phyloP scores from a whole-genome alignment of 2,329 filamentous ascomycete species.

The Aspergillus vadensis region DNA sequence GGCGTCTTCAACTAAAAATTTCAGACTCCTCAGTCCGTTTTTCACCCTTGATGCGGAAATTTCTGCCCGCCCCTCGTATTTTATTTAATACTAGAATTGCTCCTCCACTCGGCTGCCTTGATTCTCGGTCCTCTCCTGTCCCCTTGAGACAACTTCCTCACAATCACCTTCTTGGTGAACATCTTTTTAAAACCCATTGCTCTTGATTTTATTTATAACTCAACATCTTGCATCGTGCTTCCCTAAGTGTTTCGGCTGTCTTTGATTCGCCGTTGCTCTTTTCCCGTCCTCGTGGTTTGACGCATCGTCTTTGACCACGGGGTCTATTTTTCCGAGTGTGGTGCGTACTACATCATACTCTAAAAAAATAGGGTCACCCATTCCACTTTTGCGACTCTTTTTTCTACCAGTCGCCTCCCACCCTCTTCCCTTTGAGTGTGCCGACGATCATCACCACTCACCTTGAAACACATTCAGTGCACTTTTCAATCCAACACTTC shows the following conservation, averaged over 20 bases:
- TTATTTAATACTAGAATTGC: not conserved
- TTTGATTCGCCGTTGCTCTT: constrained; percentile 4
- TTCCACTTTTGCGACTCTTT: constrained; percentile 4
- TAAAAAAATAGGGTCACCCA: not conserved
- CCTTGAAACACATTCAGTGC: not conserved
- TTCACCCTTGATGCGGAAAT: constrained; percentile 21
- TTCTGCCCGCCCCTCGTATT: constrained; percentile 15
- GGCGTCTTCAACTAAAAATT: constrained; percentile 1
- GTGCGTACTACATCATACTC: constrained; percentile 9
- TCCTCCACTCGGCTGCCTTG: not conserved
- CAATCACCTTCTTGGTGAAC: constrained; percentile 16
- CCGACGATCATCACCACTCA: constrained; percentile 9
- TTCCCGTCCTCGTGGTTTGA: not conserved
- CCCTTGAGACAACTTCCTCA: constrained; percentile 12
- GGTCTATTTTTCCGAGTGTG: constrained; percentile 12
- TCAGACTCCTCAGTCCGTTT: constrained; percentile 3
- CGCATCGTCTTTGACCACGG: not conserved
- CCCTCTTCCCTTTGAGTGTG: constrained; percentile 2
- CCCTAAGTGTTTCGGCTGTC: not conserved
- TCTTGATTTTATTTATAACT: too few species aligned
- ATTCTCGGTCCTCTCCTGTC: not conserved
- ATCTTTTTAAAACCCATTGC: not conserved
- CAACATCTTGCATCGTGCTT: not conserved
- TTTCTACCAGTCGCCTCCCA: not conserved
- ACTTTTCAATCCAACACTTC: not conserved